A percentile compares a stretch with the other conserved stretches of the same genome.
Evolutionary conservation across 148 eudicot genomes (phyloP).

Genomic region (Silene latifolia): DNA sequence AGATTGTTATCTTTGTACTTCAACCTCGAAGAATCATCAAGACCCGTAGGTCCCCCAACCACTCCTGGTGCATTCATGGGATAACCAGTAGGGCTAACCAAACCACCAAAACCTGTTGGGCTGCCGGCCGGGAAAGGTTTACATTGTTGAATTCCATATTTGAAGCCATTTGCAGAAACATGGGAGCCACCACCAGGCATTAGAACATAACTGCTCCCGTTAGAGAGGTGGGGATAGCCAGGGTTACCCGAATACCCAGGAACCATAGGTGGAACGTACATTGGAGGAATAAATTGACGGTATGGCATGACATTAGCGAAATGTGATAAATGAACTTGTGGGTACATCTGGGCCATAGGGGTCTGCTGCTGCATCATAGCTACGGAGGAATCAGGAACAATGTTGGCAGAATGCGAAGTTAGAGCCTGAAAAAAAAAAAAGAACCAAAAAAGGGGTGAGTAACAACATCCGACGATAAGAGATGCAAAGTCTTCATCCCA

Average conservation of each 20-base stretch:
- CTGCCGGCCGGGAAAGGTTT: slow-evolving; percentile 72
- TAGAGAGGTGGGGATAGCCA: slow-evolving; percentile 78
- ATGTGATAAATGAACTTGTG: slow-evolving; percentile 79
- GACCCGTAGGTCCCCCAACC: slow-evolving; percentile 68
- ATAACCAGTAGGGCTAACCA: slow-evolving; percentile 66
- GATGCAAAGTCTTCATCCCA: too few species aligned
- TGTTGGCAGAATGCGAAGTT: slow-evolving; percentile 50
- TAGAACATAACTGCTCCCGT: slow-evolving; percentile 74
- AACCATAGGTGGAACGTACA: slow-evolving; percentile 89
- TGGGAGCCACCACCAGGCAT: slow-evolving; percentile 89
- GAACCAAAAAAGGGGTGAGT: neutral
- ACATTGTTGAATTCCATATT: slow-evolving; percentile 83
- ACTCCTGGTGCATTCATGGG: slow-evolving; percentile 72
- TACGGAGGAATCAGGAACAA: slow-evolving; percentile 54
- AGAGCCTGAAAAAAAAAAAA: slow-evolving; percentile 37
- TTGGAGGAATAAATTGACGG: slow-evolving; percentile 71
- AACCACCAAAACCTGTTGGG: slow-evolving; percentile 70
- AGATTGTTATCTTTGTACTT: slow-evolving; percentile 82
- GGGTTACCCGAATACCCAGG: slow-evolving; percentile 81
- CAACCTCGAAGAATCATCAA: slow-evolving; percentile 74
- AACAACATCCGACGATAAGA: neutral
- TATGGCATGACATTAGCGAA: slow-evolving; percentile 81
- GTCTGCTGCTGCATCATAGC: slow-evolving; percentile 78
- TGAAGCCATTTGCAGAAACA: slow-evolving; percentile 50
- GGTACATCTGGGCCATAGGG: slow-evolving; percentile 80